Evolutionary conservation across 257 asterid genomes (phyloP), one percentile per base, ranked within the genome.

Genomic region (Petunia axillaris): DNA sequence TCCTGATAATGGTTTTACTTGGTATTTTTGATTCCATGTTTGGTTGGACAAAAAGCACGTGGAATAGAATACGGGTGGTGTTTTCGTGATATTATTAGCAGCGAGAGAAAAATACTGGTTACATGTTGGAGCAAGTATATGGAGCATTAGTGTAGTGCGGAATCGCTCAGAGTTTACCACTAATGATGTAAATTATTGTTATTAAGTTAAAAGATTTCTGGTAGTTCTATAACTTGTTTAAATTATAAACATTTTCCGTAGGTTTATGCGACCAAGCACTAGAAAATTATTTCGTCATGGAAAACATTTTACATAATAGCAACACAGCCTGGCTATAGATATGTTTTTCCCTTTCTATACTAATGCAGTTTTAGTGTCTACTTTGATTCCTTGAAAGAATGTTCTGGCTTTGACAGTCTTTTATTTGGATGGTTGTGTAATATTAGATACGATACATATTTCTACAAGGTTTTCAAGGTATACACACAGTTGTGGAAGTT

Each of bases 401-500:
- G 77, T 2, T 25, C 11, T 46, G 77, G 50, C 41, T 46, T 70
- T 67, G 58, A 70, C 43, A 25, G 59, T 70, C 25, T 70, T 46
- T 70, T 44, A 70, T 70, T 70, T 70, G 76, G 58, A n/a, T 63
- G 81, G 46, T 39, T 64, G 35, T 78, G 44, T 39, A 78, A 46
- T 80, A 60, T 65, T 90, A 94, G 99, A 87, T 95, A 91, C 81
- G 99, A 93, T 81, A 86, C 98, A 4, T 92, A 93, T 90, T 95
- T 95, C 86, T 88, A 88, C 81, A 95, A 95, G 82, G 99, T 95
- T 52, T 95, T 93, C 83, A 95, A 93, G 87, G 94, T 92, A 43
- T 95, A 95, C 74, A 95, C 99, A 78, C 97, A 92, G 84, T 86
- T 95, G 50, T 95, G 99, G 99, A 93, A 93, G 88, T 92, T 88